Percentiles rank a stretch among this genome's conserved stretches.
Conservation (phyloP, 139 green algal species). For the Eudorina sp. region DNA sequence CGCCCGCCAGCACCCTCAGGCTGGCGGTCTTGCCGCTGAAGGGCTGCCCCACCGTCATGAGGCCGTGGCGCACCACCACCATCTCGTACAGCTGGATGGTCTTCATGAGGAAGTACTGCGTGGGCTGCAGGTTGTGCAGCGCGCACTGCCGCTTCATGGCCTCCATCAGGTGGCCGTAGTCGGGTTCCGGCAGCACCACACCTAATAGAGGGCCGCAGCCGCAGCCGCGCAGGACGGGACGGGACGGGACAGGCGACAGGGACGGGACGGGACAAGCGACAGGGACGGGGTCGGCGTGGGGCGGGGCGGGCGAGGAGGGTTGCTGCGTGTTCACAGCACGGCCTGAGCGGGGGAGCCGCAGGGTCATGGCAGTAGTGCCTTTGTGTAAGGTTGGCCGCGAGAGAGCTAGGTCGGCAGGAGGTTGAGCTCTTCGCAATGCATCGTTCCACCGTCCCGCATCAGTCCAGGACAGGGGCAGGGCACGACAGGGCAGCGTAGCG, state of each 20-base stretch:
- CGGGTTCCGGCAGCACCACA: slow-evolving; percentile 70
- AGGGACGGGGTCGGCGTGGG: too few species aligned
- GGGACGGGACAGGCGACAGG: too few species aligned
- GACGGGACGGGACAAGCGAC: too few species aligned
- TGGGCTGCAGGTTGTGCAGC: slow-evolving; percentile 77
- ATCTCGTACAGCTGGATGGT: slow-evolving; percentile 91
- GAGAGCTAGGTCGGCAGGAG: too few species aligned
- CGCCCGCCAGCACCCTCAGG: slow-evolving; percentile 74
- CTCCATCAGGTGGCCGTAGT: slow-evolving; percentile 72
- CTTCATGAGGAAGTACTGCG: slow-evolving; percentile 83
- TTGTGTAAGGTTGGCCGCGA: too few species aligned
- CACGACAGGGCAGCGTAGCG: too few species aligned
- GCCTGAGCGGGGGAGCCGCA: too few species aligned
- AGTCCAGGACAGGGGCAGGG: too few species aligned
- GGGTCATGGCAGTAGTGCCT: too few species aligned
- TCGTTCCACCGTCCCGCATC: neutral
- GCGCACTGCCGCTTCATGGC: slow-evolving; percentile 75
- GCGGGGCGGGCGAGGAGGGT: too few species aligned
- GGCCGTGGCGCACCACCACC: slow-evolving; percentile 86
- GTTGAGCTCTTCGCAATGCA: neutral
- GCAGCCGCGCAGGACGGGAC: neutral
- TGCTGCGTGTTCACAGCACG: too few species aligned
- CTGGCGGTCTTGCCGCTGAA: slow-evolving; percentile 75
- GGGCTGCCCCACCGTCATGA: slow-evolving; percentile 86
- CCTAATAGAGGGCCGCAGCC: slow-evolving; percentile 27